Evolutionary conservation across 2,329 filamentous ascomycete species (phyloP).

Genomic region (Calycina herbarum): DNA sequence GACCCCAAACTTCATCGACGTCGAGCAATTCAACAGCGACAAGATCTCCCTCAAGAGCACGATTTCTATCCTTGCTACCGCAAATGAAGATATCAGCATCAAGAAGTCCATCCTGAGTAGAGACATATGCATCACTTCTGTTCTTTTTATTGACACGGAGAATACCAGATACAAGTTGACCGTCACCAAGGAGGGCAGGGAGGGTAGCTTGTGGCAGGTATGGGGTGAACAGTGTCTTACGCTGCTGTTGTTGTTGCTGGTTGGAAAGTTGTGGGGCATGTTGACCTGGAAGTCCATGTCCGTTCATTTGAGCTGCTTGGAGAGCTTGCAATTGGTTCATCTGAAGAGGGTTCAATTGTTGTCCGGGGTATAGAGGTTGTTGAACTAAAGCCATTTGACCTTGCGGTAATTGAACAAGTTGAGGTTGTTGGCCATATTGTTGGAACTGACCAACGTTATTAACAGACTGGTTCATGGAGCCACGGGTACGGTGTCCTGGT

Average conservation of each 20-base stretch:
- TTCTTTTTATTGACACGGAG: slow-evolving; percentile 99
- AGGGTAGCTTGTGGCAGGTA: slow-evolving; percentile 94
- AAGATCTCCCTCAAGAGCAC: slow-evolving; percentile 91
- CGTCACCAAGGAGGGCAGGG: slow-evolving; percentile 84
- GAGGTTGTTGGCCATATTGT: slow-evolving; percentile 83
- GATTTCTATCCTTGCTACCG: slow-evolving; percentile 97
- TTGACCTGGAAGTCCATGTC: slow-evolving; percentile 68
- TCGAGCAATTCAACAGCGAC: slow-evolving; percentile 95
- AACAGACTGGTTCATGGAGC: slow-evolving; percentile 84
- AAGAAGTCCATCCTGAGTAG: slow-evolving; percentile 80
- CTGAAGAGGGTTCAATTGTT: slow-evolving; percentile 85
- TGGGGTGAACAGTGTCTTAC: slow-evolving; percentile 97
- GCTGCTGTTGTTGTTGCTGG: slow-evolving; percentile 82
- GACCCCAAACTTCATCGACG: slow-evolving; percentile 96
- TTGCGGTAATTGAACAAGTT: slow-evolving; percentile 80
- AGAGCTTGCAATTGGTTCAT: slow-evolving; percentile 88
- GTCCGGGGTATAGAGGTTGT: slow-evolving; percentile 73
- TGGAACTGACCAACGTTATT: slow-evolving; percentile 84
- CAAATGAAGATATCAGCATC: slow-evolving; percentile 99
- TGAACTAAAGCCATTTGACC: slow-evolving; percentile 83
- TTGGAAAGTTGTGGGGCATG: slow-evolving; percentile 67
- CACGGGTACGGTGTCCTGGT: slow-evolving; percentile 83
- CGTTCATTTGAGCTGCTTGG: slow-evolving; percentile 82
- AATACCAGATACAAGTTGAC: slow-evolving; percentile 93
- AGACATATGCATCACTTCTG: slow-evolving; percentile 96